Base-by-base conservation (phyloP, 2,329 filamentous ascomycete genomes). In the Canariomyces notabilis region DNA sequence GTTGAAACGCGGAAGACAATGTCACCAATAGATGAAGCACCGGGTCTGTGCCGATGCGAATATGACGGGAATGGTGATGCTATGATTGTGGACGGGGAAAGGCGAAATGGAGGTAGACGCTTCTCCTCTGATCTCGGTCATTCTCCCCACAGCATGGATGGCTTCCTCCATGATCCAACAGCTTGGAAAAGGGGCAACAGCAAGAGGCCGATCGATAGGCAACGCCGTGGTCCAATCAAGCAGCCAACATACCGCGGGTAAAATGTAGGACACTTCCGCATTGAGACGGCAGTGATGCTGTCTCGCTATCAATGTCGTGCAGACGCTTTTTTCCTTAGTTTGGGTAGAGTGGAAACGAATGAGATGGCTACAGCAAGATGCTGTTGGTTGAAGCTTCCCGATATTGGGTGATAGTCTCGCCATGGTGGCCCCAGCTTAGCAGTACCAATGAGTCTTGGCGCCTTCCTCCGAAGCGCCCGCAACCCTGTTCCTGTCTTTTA, bases 381-480 rank as follows among this genome's bases (percentile, higher is more conserved):
- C 15, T 45, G 37, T 44, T 48, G 18, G 41, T 22, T 42, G 44
- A 45, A 44, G 40, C 40, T 41, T n/a, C 39, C 37, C 29, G 26
- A 37, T 37, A 40, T 11, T 8, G n/a, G n/a, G n/a, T n/a, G n/a
- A n/a, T n/a, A n/a, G n/a, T n/a, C n/a, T n/a, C n/a, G 29, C 44
- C 37, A 6, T 20, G 31, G 6, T 8, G 26, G 41, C 38, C 21
- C 3, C 32, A 29, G 47, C 14, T 29, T 50, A 50, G 48, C 35
- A n/a, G n/a, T n/a, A n/a, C n/a, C n/a, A n/a, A 31, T 22, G 18
- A 21, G 11, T 22, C 50, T 48, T 46, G 47, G 47, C 39, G n/a
- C n/a, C 39, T 47, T 26, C 11, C 38, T 33, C 44, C 32, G 42
- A 53, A 53, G 51, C 51, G 51, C 51, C 51, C 40, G 51, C 48